Base-by-base conservation (phyloP, 1,139 yeast genomes). In the Zygosaccharomyces sapae region DNA sequence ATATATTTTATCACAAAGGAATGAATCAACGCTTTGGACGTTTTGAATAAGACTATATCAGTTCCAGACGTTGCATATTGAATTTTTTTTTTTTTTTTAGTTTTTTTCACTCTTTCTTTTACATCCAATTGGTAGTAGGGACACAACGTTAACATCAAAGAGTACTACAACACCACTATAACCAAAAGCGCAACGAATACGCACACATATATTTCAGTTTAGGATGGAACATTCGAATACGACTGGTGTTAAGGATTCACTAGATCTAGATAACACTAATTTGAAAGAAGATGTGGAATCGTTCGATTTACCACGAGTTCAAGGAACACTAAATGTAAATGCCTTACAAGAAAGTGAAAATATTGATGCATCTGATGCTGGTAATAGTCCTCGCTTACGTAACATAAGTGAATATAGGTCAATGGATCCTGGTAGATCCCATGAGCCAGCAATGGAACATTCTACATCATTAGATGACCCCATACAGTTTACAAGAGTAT, bases 311-410 rank as follows among this genome's bases (percentile, higher is more conserved):
- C 87, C 86, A 8, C 66, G 87, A 42, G 73, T 77, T 64, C 81
- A 83, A 1, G 87, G 81, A 1, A 76, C 83, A 0, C 69, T 75
- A 54, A 76, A 82, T 59, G 82, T 82, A 41, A 75, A 71, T 50
- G 85, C 79, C 1, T 64, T 81, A 36, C 47, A 46, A 16, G 52
- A 47, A 12, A 42, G 44, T 12, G 45, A 34, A 20, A 46, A n/a
- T n/a, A n/a, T n/a, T n/a, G 45, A 49, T 13, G 7, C 27, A 24
- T 24, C 27, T 9, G 9, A 24, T 9, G 30, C 40, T 29, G 35
- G 38, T 8, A 33, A 39, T 22, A 52, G 44, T n/a, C 16, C 16
- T 16, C 16, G 16, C 16, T 16, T 16, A 16, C 16, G 16, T 16
- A 16, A 16, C 16, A 16, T 16, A 33, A 38, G 33, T 29, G 52